phyloP scores from a whole-genome alignment of 1,284 basidiomycete genomes.

The Paramarasmius palmivorus region DNA sequence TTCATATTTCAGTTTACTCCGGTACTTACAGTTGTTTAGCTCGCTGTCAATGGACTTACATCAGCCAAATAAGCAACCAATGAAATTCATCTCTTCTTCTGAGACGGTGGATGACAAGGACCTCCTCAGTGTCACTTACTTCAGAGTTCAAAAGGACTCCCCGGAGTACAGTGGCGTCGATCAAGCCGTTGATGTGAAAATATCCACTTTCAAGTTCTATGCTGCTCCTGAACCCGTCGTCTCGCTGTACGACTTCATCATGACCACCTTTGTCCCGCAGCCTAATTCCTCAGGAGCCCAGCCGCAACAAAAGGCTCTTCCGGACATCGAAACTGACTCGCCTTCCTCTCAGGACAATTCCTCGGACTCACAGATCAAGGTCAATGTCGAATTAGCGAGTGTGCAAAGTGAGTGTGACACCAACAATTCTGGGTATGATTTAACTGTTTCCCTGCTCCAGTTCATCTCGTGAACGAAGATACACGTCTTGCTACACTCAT shows the following conservation, averaged over 20 bases:
- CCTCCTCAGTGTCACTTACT: slow-evolving; percentile 85
- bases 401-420: slow-evolving; percentile 66
- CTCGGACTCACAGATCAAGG: slow-evolving; percentile 57
- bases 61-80: slow-evolving; percentile 56
- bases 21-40: slow-evolving; percentile 35
- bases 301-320: slow-evolving; percentile 2
- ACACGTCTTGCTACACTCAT: slow-evolving; percentile 83
- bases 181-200: slow-evolving; percentile 84
- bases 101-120: slow-evolving; percentile 59
- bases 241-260: slow-evolving; percentile 94
- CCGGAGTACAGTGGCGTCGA: slow-evolving; percentile 94
- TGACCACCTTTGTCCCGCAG: slow-evolving; percentile 88
- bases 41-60: slow-evolving; percentile 73
- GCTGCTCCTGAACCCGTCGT: slow-evolving; percentile 92
- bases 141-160: slow-evolving; percentile 80
- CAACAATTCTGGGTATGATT: slow-evolving; percentile 1
- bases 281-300: slow-evolving; percentile 14
- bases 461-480: slow-evolving; percentile 82
- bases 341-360: slow-evolving; percentile 5
- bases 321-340: slow-evolving; percentile 9
- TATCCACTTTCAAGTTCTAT: slow-evolving; percentile 93
- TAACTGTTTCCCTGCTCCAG: slow-evolving; percentile 37
- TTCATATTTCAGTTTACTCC: slow-evolving; percentile 7
- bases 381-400: slow-evolving; percentile 85
- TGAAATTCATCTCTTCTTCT: slow-evolving; percentile 80